Conservation (phyloP, 2,329 filamentous ascomycete species). For the Alternaria postmessia region DNA sequence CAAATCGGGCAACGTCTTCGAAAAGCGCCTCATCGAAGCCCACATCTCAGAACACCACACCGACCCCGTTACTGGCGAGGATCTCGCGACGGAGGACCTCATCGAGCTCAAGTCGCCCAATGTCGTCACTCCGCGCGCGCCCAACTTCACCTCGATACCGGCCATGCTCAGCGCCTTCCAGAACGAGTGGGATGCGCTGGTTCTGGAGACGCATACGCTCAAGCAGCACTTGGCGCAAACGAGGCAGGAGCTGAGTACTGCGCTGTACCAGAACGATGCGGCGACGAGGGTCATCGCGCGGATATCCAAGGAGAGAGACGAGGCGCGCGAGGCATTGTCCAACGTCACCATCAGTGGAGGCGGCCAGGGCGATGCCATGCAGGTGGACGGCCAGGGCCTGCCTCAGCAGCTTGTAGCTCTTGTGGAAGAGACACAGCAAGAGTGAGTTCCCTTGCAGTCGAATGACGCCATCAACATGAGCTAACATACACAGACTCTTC, state of each 20-base stretch:
- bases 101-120: conserved; percentile 84
- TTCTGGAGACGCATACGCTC: conserved; percentile 89
- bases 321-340: conserved; percentile 87
- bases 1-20: conserved; percentile 93
- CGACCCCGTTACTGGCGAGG: conserved; percentile 88
- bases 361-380: conserved; percentile 79
- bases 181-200: conserved; percentile 96
- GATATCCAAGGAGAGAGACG: conserved; percentile 88
- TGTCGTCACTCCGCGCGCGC: conserved; percentile 86
- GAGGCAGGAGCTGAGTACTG: conserved; percentile 89
- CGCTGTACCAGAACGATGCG: conserved; percentile 96
- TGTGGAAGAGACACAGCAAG: conserved; percentile 81
- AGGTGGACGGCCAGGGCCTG: conserved; percentile 82
- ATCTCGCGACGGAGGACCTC: conserved; percentile 83
- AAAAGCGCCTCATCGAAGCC: conserved; percentile 92
- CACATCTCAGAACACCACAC: conserved; percentile 94
- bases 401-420: conserved; percentile 74
- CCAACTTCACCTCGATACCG: conserved; percentile 94
- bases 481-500: conserved; percentile 70
- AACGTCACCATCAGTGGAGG: conserved; percentile 77
- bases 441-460: conserved; percentile 60
- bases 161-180: conserved; percentile 94
- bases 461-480: too few species aligned
- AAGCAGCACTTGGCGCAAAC: conserved; percentile 90
- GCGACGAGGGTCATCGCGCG: conserved; percentile 95